Conservation (phyloP, 2,329 filamentous ascomycete genomes). For the Plenodomus tracheiphilus region DNA sequence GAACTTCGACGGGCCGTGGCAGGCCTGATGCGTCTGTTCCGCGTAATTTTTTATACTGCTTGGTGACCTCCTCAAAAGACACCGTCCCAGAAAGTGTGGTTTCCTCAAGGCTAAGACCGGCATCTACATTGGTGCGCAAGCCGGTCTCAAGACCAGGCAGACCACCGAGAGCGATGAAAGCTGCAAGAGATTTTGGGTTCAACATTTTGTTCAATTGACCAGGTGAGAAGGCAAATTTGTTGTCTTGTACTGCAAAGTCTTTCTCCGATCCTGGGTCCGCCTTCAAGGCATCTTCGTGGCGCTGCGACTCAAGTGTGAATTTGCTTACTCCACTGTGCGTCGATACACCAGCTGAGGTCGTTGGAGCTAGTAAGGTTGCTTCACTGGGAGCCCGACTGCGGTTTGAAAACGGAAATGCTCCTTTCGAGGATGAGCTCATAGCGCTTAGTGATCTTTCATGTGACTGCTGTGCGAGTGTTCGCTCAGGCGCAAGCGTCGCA, state of each 20-base stretch:
- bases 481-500: constrained; percentile 24
- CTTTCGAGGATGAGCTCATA: constrained; percentile 16
- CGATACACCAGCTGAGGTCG: constrained; percentile 23
- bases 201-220: constrained; percentile 79
- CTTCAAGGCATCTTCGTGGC: constrained; percentile 27
- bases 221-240: constrained; percentile 80
- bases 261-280: constrained; percentile 33
- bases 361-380: constrained; percentile 24
- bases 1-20: constrained; percentile 17
- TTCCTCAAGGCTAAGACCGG: constrained; percentile 75
- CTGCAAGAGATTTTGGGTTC: constrained; percentile 76
- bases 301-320: constrained; percentile 26
- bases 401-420: constrained; percentile 8
- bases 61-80: constrained; percentile 66
- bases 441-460: constrained; percentile 21
- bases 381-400: constrained; percentile 28
- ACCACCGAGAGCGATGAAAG: constrained; percentile 75
- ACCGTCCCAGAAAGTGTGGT: constrained; percentile 62
- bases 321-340: constrained; percentile 19
- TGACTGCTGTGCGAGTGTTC: constrained; percentile 16
- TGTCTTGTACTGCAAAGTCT: constrained; percentile 72
- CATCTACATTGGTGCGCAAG: constrained; percentile 64
- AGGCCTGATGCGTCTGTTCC: constrained; percentile 3
- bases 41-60: constrained; percentile 8
- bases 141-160: constrained; percentile 73